A percentile compares a stretch with the other conserved stretches of the same genome.
These are phyloP conservation scores for Capsella rubella DNA, from an alignment of 441 rosid genomes.

Conservation along the genomic window DNA sequence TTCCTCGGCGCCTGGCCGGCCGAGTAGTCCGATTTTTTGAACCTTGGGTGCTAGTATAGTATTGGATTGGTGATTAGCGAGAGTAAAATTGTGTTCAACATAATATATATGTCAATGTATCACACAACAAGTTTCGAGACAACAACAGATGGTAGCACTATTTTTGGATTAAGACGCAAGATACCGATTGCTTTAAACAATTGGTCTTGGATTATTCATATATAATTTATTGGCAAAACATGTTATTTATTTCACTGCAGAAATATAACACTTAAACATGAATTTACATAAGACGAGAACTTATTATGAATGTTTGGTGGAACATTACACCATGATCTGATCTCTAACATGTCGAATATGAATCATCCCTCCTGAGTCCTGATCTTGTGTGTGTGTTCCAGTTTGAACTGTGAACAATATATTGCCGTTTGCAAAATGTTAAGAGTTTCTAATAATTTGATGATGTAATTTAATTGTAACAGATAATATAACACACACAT, in stretches of 20 bases:
- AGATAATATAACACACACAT: not conserved
- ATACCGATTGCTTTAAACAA: conserved; percentile 24
- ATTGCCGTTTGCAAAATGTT: not conserved
- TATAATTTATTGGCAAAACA: too few relatives aligned
- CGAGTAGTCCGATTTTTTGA: too few relatives aligned
- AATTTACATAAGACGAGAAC: too few relatives aligned
- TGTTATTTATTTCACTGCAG: too few relatives aligned
- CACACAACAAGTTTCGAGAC: not conserved
- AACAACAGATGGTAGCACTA: not conserved
- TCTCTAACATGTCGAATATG: too few relatives aligned
- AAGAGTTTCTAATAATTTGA: not conserved
- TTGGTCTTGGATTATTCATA: not conserved
- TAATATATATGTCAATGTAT: not conserved
- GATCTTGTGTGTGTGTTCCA: too few relatives aligned
- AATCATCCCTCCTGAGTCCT: too few relatives aligned
- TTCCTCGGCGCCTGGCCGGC: too few relatives aligned
- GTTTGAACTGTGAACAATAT: not conserved
- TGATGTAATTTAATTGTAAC: not conserved
- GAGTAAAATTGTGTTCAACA: conserved; percentile 5
- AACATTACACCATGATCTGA: too few relatives aligned
- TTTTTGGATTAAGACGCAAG: conserved; percentile 24
- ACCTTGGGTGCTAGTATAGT: conserved; percentile 21
- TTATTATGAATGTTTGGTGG: too few relatives aligned
- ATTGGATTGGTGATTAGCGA: conserved; percentile 1
- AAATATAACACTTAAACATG: too few relatives aligned